Evolutionary conservation across 2,329 filamentous ascomycete genomes (phyloP).

Genomic region (Hypoxylon sp.): DNA sequence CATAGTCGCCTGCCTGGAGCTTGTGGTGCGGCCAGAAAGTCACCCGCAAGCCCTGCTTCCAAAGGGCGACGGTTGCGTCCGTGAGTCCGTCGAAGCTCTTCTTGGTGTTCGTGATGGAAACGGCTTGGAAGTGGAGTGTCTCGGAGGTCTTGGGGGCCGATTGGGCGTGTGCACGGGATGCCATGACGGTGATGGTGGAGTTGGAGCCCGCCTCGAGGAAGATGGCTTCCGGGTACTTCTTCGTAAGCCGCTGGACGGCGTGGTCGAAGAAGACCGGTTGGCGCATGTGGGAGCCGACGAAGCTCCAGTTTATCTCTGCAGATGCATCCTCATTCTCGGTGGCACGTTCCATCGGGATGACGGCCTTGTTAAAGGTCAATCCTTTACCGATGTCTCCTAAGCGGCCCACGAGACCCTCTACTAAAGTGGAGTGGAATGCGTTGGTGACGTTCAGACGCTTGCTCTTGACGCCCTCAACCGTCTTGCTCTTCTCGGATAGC

Average conservation of each 20-base stretch:
- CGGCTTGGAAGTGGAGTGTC: conserved; percentile 30
- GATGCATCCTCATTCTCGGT: conserved; percentile 17
- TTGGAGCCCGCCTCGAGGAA: conserved; percentile 55
- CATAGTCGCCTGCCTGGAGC: conserved; percentile 37
- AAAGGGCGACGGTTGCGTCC: conserved; percentile 46
- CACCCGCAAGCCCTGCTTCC: conserved; percentile 49
- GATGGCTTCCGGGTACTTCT: conserved; percentile 40
- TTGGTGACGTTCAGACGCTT: conserved; percentile 56
- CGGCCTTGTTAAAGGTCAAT: conserved; percentile 45
- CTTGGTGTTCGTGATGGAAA: conserved; percentile 36
- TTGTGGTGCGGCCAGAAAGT: conserved; percentile 51
- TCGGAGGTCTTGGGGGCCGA: not conserved
- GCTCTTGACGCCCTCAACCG: conserved; percentile 28
- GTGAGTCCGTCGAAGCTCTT: conserved; percentile 31
- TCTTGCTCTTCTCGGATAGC: not conserved
- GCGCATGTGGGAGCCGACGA: conserved; percentile 50
- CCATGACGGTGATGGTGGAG: conserved; percentile 49
- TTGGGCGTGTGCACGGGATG: conserved; percentile 36
- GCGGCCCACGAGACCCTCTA: conserved; percentile 45
- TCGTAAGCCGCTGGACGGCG: conserved; percentile 50
- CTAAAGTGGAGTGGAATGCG: conserved; percentile 56
- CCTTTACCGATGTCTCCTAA: conserved; percentile 41
- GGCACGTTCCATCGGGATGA: conserved; percentile 46
- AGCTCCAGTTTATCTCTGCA: conserved; percentile 4
- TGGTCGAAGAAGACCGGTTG: conserved; percentile 55